Conservation (phyloP, 179 eudicot species). For the Dionaea muscipula region DNA sequence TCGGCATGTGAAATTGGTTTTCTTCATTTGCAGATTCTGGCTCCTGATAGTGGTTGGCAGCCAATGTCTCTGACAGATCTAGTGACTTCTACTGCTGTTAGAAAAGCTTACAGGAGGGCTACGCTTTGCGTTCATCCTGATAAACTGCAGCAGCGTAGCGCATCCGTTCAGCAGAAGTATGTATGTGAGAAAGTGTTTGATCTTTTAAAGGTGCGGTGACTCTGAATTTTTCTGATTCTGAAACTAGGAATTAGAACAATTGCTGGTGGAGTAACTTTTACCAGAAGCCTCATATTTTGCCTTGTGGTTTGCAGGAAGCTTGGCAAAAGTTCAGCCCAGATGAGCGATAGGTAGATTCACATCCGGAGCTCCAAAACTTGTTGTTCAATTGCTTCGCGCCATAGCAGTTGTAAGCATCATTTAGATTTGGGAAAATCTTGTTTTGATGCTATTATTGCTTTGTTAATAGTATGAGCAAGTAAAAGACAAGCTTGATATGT, state of each 20-base stretch:
- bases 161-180: slow-evolving; percentile 81
- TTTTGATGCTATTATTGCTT: too few species aligned
- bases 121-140: slow-evolving; percentile 95
- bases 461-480: too few species aligned
- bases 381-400: too few species aligned
- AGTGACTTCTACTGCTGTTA: slow-evolving; percentile 59
- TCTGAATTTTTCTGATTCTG: neutral
- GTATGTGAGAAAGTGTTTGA: slow-evolving; percentile 93
- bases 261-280: neutral
- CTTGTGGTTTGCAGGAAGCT: slow-evolving; percentile 27
- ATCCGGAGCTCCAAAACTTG: too few species aligned
- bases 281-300: neutral
- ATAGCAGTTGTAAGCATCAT: too few species aligned
- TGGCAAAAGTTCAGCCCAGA: slow-evolving; percentile 33
- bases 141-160: slow-evolving; percentile 90
- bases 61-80: slow-evolving; percentile 67
- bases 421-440: too few species aligned
- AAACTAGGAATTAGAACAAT: neutral
- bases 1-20: neutral
- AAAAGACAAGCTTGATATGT: too few species aligned
- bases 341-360: slow-evolving; percentile 16
- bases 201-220: slow-evolving; percentile 62
- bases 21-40: slow-evolving; percentile 47
- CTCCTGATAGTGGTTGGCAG: slow-evolving; percentile 88
- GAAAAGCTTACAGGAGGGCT: slow-evolving; percentile 88